phyloP scores from a whole-genome alignment of 2,329 filamentous ascomycete species.

The Aspergillus terreus region DNA sequence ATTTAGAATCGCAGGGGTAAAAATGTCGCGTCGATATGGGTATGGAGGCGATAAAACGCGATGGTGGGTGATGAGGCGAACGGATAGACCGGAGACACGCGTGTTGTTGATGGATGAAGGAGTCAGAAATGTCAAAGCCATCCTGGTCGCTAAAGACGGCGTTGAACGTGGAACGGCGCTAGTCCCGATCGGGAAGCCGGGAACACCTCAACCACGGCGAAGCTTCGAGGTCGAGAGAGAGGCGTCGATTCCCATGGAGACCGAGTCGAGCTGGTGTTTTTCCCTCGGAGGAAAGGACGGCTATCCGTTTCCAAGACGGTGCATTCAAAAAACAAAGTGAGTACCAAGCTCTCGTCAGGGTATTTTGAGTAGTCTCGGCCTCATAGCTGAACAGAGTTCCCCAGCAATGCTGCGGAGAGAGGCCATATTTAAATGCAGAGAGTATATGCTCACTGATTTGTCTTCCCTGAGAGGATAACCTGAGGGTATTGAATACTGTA shows the following conservation, averaged over 20 bases:
- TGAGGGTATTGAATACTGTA: too few species aligned
- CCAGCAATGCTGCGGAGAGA: slow-evolving; percentile 2
- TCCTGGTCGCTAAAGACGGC: slow-evolving; percentile 35
- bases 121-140: slow-evolving; percentile 38
- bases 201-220: slow-evolving; percentile 14
- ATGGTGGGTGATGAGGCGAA: slow-evolving; percentile 28
- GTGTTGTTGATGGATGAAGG: slow-evolving; percentile 44
- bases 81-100: slow-evolving; percentile 26
- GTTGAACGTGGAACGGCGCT: slow-evolving; percentile 27
- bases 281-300: too few species aligned
- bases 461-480: too few species aligned
- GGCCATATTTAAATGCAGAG: background rate
- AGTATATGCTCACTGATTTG: too few species aligned
- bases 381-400: slow-evolving; percentile 9
- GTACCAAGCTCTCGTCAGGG: background rate
- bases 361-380: background rate
- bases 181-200: slow-evolving; percentile 32
- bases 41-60: slow-evolving; percentile 18
- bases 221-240: slow-evolving; percentile 5
- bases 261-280: background rate
- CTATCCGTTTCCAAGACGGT: too few species aligned
- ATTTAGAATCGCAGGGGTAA: slow-evolving; percentile 23
- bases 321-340: background rate
- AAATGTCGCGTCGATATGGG: slow-evolving; percentile 24
- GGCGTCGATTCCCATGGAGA: background rate